Evolutionary conservation across 1,284 basidiomycete species (phyloP).

Genomic region (Cutaneotrichosporon sp.): DNA sequence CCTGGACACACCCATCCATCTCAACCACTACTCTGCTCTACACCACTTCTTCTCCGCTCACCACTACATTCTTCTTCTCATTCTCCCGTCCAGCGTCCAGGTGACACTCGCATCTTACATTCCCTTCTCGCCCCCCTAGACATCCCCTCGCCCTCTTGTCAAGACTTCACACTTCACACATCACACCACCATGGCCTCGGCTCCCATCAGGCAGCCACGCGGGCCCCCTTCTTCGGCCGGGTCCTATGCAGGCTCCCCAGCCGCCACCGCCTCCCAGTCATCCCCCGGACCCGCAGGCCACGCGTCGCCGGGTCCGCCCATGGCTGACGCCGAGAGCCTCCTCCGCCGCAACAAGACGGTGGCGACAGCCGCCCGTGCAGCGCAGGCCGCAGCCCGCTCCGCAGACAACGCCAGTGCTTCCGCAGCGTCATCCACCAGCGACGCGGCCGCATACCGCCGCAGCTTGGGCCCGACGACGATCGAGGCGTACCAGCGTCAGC

Average conservation of each 20-base stretch:
- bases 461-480: constrained; percentile 11
- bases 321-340: constrained; percentile 37
- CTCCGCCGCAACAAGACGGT: constrained; percentile 45
- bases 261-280: constrained; percentile 12
- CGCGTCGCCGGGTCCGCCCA: constrained; percentile 31
- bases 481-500: constrained; percentile 11
- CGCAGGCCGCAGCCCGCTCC: constrained; percentile 11
- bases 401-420: constrained; percentile 33
- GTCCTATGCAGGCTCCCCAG: background rate
- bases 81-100: background rate
- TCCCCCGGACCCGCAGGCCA: background rate
- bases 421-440: constrained; percentile 16
- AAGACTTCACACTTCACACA: background rate
- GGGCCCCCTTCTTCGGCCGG: constrained; percentile 39
- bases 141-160: background rate
- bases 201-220: constrained; percentile 48
- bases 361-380: constrained; percentile 18
- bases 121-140: too few species aligned
- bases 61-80: background rate
- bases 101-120: too few species aligned
- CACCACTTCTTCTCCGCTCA: too few species aligned
- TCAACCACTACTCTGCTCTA: background rate
- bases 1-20: too few species aligned
- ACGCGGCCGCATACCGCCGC: constrained; percentile 13
- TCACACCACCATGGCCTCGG: constrained; percentile 28